Evolutionary conservation across 2,329 filamentous ascomycete genomes (phyloP), one percentile per base, ranked within the genome.

Genomic region (Hypoxylon sp.): DNA sequence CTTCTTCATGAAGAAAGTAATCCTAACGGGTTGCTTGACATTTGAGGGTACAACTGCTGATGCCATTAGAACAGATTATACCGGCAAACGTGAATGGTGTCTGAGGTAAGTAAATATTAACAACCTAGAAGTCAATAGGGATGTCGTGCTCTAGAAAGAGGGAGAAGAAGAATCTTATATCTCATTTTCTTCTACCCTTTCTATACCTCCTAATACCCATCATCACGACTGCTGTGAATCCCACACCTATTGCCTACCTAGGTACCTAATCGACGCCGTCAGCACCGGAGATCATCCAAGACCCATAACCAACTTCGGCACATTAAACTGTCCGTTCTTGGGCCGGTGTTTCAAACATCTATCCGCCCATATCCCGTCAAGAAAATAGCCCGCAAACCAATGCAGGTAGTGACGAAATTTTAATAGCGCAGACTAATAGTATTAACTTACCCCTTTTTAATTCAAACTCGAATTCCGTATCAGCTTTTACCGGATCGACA

Each of bases 1-100:
- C 24, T 52, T 63, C 13, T 51, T 63, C 19, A 52, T 63, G 33
- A 63, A 58, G 14, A 58, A 51, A 6, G 52, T 57, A 3, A 63
- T 44, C 24, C 51, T 57, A 17, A 63, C 46, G 47, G 57, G 60
- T 6, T 35, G 31, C 24, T 35, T 35, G 60, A 10, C 44, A 22
- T 26, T 22, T 10, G 29, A 11, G 3, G 52, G n/a, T 14, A 6
- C 46, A 14, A 24, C 42, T 51, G 52, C 46, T 51, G 59, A 62
- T 9, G 59, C 50, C 50, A 48, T 54, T 14, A 14, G 8, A 33
- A 42, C 10, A 14, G 13, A 31, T 53, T 22, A 5, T 37, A 31
- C 2, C 6, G 14, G 10, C 1, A 14, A 14, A 24, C 24, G n/a
- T 31, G 47, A 50, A 50, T 3, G 4, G 33, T 14, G 3, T 35